Evolutionary conservation across 768 basidiomycete genomes (phyloP), one percentile per base, ranked within the genome.

Genomic region (Mycena amicta): DNA sequence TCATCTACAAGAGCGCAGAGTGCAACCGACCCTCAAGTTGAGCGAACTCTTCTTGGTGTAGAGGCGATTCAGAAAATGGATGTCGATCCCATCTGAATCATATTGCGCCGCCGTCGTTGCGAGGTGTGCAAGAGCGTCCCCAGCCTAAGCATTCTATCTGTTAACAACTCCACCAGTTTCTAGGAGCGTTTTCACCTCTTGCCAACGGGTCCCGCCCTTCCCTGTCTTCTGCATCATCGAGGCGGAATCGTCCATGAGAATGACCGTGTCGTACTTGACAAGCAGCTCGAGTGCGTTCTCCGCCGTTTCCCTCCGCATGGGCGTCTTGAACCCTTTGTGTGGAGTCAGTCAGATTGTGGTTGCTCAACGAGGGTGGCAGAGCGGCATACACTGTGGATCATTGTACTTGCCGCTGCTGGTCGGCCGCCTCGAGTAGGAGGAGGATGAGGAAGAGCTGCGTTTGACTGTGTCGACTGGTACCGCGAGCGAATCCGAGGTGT

Each of bases 231-330:
- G 33, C 18, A 8, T 8, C 81, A 83, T 82, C 11, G 80, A 80
- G 5, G 65, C 66, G 11, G 80, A 82, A 62, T 82, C 81, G 64
- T 80, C 78, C 56, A 82, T 71, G 47, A 83, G 63, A 37, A 82
- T 68, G 13, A 80, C 74, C 1, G 80, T 83, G 47, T 83, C 73
- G 57, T 80, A 82, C 26, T 49, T 25, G 26, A 28, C 12, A 13
- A 49, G 47, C 6, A 49, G 47, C 26, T 49, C 25, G 26, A 49
- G 47, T 15, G 47, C 47, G n/a, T 49, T n/a, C 13, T 49, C 47
- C 25, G 11, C 4, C 12, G 47, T 49, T 26, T 13, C 27, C 47
- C 27, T 26, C 12, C 47, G 47, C 47, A 49, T 49, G 23, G 47
- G 47, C n/a, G 23, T 26, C 13, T 8, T 13, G 12, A 49, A 22